phyloP scores from a whole-genome alignment of 1,284 basidiomycete species.

The Rhodotorula mucilaginosa region DNA sequence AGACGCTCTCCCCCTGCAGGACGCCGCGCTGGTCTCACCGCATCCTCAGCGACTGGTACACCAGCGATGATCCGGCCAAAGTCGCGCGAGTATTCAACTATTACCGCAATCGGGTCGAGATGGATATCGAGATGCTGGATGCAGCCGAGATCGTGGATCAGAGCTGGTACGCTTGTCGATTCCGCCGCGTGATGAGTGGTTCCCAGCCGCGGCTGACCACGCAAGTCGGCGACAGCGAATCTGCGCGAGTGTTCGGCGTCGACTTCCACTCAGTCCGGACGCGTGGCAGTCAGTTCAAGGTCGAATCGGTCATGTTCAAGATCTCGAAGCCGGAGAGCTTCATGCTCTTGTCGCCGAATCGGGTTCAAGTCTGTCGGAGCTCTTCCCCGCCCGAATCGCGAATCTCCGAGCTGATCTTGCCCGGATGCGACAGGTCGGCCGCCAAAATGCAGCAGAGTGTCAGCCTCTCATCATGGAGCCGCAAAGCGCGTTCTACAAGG shows the following conservation, averaged over 20 bases:
- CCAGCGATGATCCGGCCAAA: conserved; percentile 60
- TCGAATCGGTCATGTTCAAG: conserved; percentile 96
- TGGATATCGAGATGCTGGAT: conserved; percentile 75
- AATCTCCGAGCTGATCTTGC: conserved; percentile 3
- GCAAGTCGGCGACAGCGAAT: conserved; percentile 63
- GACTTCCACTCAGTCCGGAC: conserved; percentile 95
- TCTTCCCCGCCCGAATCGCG: not conserved
- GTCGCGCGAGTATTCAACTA: conserved; percentile 62
- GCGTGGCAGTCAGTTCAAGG: conserved; percentile 95
- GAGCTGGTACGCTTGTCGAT: conserved; percentile 65
- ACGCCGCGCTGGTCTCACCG: conserved; percentile 70
- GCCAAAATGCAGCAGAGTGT: conserved; percentile 92
- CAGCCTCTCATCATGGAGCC: conserved; percentile 95
- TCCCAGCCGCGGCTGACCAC: not conserved
- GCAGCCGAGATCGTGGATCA: conserved; percentile 77
- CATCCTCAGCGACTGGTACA: conserved; percentile 72
- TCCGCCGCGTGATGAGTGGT: not conserved
- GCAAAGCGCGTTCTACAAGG: conserved; percentile 84
- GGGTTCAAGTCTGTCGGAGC: conserved; percentile 61
- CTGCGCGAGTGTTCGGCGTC: conserved; percentile 92
- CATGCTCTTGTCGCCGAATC: conserved; percentile 80
- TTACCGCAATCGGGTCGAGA: conserved; percentile 61
- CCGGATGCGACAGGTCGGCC: conserved; percentile 66
- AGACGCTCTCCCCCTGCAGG: conserved; percentile 51
- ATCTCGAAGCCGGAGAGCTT: conserved; percentile 97